A percentile compares a stretch with the other conserved stretches of the same genome.
Conservation (phyloP, 106 monocot species). For the Dendrobium chrysotoxum region DNA sequence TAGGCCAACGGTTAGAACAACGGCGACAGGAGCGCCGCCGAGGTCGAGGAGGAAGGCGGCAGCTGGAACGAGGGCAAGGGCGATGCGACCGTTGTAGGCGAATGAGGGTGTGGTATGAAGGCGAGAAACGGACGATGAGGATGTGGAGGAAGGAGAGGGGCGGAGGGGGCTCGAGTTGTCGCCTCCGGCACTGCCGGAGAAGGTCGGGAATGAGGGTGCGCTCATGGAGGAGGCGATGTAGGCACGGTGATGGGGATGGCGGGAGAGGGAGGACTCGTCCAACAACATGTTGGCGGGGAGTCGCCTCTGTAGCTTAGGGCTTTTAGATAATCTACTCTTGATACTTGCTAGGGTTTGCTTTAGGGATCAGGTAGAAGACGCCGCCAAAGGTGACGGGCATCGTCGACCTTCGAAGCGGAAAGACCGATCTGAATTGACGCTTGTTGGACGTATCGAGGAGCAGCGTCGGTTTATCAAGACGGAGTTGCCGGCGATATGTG, state of each 20-base stretch:
- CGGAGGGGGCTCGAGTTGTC: constrained; percentile 11
- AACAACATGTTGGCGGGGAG: constrained; percentile 31
- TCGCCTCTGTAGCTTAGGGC: background rate
- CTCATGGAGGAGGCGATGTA: constrained; percentile 61
- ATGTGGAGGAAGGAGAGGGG: constrained; percentile 11
- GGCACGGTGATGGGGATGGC: constrained; percentile 45
- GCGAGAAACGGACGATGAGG: constrained; percentile 12
- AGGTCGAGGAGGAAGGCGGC: constrained; percentile 85
- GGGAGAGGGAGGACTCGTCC: constrained; percentile 29
- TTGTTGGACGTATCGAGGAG: background rate
- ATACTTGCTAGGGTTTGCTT: background rate
- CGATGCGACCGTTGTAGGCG: constrained; percentile 56
- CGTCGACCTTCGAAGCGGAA: background rate
- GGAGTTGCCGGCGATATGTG: background rate
- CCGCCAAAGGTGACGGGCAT: background rate
- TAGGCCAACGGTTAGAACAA: constrained; percentile 56
- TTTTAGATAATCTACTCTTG: background rate
- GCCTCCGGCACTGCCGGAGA: constrained; percentile 16
- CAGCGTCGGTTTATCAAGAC: background rate
- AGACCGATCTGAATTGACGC: background rate
- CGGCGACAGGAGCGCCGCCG: constrained; percentile 53
- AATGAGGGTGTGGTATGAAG: constrained; percentile 23
- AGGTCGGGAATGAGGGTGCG: constrained; percentile 49
- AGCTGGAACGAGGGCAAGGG: constrained; percentile 63
- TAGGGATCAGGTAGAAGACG: background rate